Conservation (phyloP, 345 rosid genomes). For the Citropsis articulata region DNA sequence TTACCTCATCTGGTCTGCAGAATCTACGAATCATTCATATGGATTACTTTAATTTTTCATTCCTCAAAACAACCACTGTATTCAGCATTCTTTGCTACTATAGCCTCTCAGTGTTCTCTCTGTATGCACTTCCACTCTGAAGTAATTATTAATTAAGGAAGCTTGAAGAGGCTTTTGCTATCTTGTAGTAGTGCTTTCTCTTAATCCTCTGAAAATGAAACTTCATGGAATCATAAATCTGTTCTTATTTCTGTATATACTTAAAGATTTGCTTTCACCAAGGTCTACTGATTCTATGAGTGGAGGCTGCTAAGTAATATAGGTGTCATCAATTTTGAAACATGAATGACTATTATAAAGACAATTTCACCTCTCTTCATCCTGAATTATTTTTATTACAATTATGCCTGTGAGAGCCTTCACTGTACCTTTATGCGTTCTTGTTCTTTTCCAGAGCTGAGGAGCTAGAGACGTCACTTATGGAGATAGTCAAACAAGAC, state of each 20-base stretch:
- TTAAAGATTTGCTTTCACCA: neutral
- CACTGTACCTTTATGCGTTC: slow-evolving; percentile 3
- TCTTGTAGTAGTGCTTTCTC: neutral
- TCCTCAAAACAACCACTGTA: neutral
- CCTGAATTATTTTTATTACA: slow-evolving; percentile 9
- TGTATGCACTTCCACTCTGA: neutral
- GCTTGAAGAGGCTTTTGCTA: neutral
- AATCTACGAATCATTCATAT: neutral
- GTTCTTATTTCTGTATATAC: neutral
- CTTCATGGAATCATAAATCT: neutral
- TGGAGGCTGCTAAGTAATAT: neutral
- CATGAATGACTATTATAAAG: slow-evolving; percentile 9
- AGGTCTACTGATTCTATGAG: neutral
- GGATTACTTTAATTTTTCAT: neutral
- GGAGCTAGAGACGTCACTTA: slow-evolving; percentile 89
- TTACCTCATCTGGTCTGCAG: slow-evolving; percentile 1
- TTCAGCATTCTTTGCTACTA: neutral
- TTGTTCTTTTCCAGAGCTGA: slow-evolving; percentile 64
- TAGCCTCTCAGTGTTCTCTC: neutral
- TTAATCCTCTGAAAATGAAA: neutral
- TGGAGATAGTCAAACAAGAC: slow-evolving; percentile 92
- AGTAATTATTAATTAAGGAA: neutral
- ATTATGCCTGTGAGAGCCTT: neutral
- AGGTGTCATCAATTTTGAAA: slow-evolving; percentile 10
- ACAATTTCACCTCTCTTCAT: neutral